phyloP scores from a whole-genome alignment of 1,139 yeast species.

The Ogataea hybrid region DNA sequence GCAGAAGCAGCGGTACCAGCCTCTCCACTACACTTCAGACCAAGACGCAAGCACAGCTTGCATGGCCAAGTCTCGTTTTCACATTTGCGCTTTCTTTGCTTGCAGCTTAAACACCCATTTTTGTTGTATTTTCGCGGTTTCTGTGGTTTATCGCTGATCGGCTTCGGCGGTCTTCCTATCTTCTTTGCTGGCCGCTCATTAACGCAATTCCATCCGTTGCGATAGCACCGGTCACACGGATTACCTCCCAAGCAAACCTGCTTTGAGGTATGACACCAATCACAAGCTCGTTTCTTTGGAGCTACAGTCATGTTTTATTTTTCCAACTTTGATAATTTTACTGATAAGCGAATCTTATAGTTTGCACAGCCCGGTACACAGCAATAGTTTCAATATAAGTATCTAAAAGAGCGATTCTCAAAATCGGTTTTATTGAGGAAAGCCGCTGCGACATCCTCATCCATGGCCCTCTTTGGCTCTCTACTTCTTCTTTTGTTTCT shows the following conservation, averaged over 20 bases:
- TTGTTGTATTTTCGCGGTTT: conserved; percentile 5
- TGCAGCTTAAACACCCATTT: conserved; percentile 12
- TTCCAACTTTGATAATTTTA: not conserved
- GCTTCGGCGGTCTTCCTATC: conserved; percentile 14
- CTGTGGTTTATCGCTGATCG: not conserved
- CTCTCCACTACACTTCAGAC: conserved; percentile 11
- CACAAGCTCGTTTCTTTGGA: conserved; percentile 18
- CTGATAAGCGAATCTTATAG: not conserved
- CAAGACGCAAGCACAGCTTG: conserved; percentile 11
- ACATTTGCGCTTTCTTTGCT: conserved; percentile 15
- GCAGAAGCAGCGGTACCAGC: not conserved
- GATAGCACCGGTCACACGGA: conserved; percentile 16
- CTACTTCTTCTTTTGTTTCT: conserved; percentile 44
- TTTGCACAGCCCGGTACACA: not conserved
- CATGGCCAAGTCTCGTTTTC: conserved; percentile 18
- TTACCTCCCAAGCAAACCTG: conserved; percentile 17
- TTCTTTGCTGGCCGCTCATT: conserved; percentile 13
- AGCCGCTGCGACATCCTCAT: conserved; percentile 11
- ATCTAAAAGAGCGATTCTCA: conserved; percentile 16
- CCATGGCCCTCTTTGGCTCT: conserved; percentile 3
- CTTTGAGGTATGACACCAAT: conserved; percentile 18
- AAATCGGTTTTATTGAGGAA: conserved; percentile 16
- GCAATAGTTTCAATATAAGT: conserved; percentile 9
- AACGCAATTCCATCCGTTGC: conserved; percentile 5
- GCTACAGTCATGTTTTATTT: not conserved